Conservation (phyloP, 192 early-diverging fungal genomes). For the Pilaira anomala region DNA sequence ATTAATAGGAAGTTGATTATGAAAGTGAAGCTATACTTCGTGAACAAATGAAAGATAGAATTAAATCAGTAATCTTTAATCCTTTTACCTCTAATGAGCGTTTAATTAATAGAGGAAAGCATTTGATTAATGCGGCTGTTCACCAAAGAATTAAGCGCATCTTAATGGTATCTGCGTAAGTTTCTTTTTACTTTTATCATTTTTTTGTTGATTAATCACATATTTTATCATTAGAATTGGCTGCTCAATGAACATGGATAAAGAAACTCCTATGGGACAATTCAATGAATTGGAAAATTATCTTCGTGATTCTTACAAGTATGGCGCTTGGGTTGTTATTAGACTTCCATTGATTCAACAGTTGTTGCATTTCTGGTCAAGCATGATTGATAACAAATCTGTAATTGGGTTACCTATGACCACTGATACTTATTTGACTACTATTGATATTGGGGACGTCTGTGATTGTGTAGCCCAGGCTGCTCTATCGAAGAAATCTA, state of each 20-base stretch:
- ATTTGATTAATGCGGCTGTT: background rate
- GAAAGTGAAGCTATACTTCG: background rate
- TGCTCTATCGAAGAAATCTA: background rate
- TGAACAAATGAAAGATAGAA: background rate
- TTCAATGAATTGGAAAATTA: background rate
- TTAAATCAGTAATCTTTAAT: background rate
- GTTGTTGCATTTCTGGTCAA: background rate
- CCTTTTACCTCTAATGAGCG: background rate
- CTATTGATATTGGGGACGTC: background rate
- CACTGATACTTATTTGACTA: background rate
- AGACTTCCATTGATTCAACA: conserved; percentile 1
- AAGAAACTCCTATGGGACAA: background rate
- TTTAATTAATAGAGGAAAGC: background rate
- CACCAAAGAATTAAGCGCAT: background rate
- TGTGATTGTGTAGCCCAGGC: background rate
- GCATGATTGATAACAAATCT: background rate
- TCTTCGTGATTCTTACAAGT: background rate
- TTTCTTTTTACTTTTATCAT: background rate
- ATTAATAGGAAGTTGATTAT: conserved; percentile 8
- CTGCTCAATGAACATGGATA: no score
- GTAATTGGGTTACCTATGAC: background rate
- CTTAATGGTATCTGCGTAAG: conserved; percentile 4
- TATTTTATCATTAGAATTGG: background rate
- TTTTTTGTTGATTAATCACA: no score
- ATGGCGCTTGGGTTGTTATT: background rate